Evolutionary conservation across 768 basidiomycete species (phyloP), one percentile per base, ranked within the genome.

Genomic region (Lenzites betulinus): DNA sequence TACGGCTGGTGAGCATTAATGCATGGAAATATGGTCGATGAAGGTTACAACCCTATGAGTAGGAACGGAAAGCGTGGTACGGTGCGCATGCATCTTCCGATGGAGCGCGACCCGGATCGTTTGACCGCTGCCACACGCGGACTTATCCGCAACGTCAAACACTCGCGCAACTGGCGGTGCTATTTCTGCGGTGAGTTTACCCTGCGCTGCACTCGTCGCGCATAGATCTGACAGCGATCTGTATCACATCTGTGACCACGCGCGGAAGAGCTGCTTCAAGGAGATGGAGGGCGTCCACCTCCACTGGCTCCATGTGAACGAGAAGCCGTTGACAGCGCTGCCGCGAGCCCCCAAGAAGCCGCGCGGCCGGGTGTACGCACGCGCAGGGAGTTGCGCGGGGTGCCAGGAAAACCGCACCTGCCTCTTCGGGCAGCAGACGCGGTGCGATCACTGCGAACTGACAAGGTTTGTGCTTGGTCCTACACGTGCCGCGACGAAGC

Each of bases 361-460:
- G 15, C 11, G 11, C 2, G 43, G 41, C 25, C 18, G 22, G 22
- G 18, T 52, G 23, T 67, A 55, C 48, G 60, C 66, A 8, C 59
- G 54, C 36, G 63, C 57, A 25, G 66, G 60, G 33, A 67, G 66
- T 55, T 67, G 66, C 41, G 54, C 54, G n/a, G 18, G 50, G 12
- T 67, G 66, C 58, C 42, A 53, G 47, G 25, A 25, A 7, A 63
- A 67, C 36, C 54, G 46, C 28, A 64, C 52, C 39, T 33, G 56
- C 7, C 9, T 25, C 15, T 25, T 3, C 15, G 36, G 25, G 22
- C 22, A 62, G 25, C 55, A 49, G 20, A n/a, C n/a, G n/a, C 50
- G 58, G 4, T 64, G 66, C 42, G 35, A 38, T 0, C 43, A 22
- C 25, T 67, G 66, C 54, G 59, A 64, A 20, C 35, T 67, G 7